Conservation (phyloP, 2,329 filamentous ascomycete species). For the Epicoccum sorghinum region DNA sequence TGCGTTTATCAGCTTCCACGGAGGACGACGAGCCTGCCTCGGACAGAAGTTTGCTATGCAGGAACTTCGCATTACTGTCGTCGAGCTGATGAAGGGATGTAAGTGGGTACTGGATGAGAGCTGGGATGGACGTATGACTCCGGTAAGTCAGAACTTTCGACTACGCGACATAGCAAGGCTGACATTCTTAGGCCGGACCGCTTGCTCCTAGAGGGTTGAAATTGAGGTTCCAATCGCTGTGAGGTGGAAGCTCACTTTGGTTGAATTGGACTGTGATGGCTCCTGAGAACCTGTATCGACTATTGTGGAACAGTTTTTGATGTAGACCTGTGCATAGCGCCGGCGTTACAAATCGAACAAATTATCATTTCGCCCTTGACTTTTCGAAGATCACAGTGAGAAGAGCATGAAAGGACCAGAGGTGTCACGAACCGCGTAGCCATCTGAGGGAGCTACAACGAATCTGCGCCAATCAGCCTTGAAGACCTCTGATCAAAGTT, state of each 20-base stretch:
- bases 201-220: constrained; percentile 28
- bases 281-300: too few species aligned
- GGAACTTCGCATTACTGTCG: constrained; percentile 45
- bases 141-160: constrained; percentile 8
- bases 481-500: too few species aligned
- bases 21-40: constrained; percentile 49
- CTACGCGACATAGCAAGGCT: background rate
- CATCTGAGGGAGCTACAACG: too few species aligned
- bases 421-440: too few species aligned
- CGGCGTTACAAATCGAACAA: too few species aligned
- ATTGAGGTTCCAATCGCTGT: constrained; percentile 25
- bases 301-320: too few species aligned
- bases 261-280: too few species aligned
- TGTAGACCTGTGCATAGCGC: too few species aligned
- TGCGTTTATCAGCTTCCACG: constrained; percentile 53
- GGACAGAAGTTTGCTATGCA: constrained; percentile 52
- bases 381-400: too few species aligned
- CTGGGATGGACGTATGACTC: constrained; percentile 40
- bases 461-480: too few species aligned
- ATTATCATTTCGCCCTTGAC: too few species aligned
- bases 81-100: constrained; percentile 31
- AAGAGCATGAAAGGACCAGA: too few species aligned
- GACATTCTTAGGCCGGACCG: constrained; percentile 18
- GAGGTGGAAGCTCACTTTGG: background rate
- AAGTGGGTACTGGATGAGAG: constrained; percentile 33